A percentile compares a stretch with the other conserved stretches of the same genome.
phyloP scores from a whole-genome alignment of 2,329 filamentous ascomycete species.

The Thielaviopsis cerberus region DNA sequence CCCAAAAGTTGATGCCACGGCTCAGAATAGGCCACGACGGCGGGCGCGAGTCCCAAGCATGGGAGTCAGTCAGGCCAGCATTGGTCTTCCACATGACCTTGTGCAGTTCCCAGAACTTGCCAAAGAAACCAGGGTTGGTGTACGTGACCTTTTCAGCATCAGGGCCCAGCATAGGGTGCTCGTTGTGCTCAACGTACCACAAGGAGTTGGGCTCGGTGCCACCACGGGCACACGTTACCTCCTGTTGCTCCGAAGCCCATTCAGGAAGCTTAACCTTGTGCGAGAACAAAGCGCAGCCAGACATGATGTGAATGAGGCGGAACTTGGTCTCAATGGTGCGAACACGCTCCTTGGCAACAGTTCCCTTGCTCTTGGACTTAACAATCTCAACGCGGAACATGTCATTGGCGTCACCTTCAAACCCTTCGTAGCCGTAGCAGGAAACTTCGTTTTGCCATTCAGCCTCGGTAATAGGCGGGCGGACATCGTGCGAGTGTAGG shows the following conservation, averaged over 20 bases:
- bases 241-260: conserved; percentile 95
- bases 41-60: conserved; percentile 94
- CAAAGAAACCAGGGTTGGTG: conserved; percentile 79
- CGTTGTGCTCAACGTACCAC: conserved; percentile 89
- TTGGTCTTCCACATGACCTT: conserved; percentile 99
- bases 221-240: conserved; percentile 88
- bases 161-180: conserved; percentile 56
- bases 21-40: conserved; percentile 79
- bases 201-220: conserved; percentile 89
- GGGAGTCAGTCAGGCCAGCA: conserved; percentile 84
- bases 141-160: conserved; percentile 92
- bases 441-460: conserved; percentile 95
- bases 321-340: conserved; percentile 96
- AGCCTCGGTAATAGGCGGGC: conserved; percentile 66
- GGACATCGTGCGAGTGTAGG: conserved; percentile 88
- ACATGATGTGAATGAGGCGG: conserved; percentile 88
- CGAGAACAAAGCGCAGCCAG: conserved; percentile 85
- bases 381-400: conserved; percentile 89
- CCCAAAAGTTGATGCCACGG: conserved; percentile 99
- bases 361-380: conserved; percentile 66
- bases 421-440: conserved; percentile 92
- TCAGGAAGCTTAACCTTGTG: conserved; percentile 98
- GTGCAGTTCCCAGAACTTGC: conserved; percentile 94
- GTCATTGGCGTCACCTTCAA: conserved; percentile 92
- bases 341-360: conserved; percentile 62